phyloP scores from a whole-genome alignment of 2,329 filamentous ascomycete genomes.

The Alternaria angustiovoidea region DNA sequence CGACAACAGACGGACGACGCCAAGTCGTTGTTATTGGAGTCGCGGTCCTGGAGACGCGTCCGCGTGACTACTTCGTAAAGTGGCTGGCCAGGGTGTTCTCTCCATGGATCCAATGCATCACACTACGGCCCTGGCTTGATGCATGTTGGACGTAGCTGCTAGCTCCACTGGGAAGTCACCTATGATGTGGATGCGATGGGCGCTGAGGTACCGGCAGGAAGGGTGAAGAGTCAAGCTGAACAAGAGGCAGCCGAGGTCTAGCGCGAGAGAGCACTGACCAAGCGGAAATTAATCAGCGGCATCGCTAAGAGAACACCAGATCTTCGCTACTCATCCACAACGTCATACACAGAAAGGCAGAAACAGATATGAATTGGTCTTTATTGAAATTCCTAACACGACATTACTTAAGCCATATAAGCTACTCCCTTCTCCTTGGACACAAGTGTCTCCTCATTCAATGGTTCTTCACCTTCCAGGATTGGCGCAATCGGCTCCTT shows the following conservation, averaged over 20 bases:
- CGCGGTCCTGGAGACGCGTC: neutral
- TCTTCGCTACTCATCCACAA: neutral
- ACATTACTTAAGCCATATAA: conserved; percentile 20
- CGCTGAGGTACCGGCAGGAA: neutral
- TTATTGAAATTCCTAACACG: neutral
- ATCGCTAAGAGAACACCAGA: conserved; percentile 21
- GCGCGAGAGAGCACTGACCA: conserved; percentile 24
- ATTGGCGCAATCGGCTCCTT: conserved; percentile 34
- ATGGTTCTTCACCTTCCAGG: conserved; percentile 33
- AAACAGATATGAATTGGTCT: neutral
- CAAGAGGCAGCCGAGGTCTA: conserved; percentile 8
- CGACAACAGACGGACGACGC: neutral
- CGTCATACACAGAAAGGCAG: neutral
- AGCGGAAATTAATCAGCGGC: conserved; percentile 35
- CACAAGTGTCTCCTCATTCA: conserved; percentile 29
- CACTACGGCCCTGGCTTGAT: neutral
- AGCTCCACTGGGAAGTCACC: neutral
- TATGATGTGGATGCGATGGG: neutral
- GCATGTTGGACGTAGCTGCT: neutral
- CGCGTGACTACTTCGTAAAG: neutral
- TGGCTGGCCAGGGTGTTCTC: neutral
- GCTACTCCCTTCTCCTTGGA: conserved; percentile 38
- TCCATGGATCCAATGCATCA: neutral
- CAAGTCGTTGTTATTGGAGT: neutral
- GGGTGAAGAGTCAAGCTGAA: neutral